Evolutionary conservation across 805 yeast species (phyloP).

Genomic region (Saccharomycopsis olivae): DNA sequence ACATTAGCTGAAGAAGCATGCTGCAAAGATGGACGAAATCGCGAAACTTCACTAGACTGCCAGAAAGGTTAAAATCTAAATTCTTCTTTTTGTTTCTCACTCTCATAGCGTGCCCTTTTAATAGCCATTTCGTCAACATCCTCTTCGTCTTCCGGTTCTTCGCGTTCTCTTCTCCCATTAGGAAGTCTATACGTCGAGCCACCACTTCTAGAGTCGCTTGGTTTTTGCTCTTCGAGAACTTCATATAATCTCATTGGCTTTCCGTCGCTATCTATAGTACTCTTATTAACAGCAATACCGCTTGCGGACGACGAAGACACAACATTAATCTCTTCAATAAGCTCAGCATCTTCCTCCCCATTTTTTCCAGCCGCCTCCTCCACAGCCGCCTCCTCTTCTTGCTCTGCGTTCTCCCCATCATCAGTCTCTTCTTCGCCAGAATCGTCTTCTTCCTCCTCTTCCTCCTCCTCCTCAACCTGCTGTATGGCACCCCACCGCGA

Average conservation of each 20-base stretch:
- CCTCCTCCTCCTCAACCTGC: slow-evolving; percentile 28
- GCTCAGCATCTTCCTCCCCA: slow-evolving; percentile 1
- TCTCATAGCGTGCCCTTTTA: slow-evolving; percentile 8
- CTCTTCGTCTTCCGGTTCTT: slow-evolving; percentile 4
- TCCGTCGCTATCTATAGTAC: neutral
- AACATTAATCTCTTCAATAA: slow-evolving; percentile 1
- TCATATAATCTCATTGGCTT: slow-evolving; percentile 13
- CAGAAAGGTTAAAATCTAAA: slow-evolving; percentile 7
- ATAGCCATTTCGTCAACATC: slow-evolving; percentile 3
- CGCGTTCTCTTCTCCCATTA: slow-evolving; percentile 1
- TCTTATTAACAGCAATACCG: neutral
- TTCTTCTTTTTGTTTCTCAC: neutral
- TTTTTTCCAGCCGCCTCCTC: neutral
- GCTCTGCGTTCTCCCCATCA: slow-evolving; percentile 18
- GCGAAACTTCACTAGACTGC: no score
- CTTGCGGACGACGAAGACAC: neutral
- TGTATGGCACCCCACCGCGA: slow-evolving; percentile 26
- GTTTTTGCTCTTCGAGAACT: slow-evolving; percentile 12
- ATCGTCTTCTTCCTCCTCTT: slow-evolving; percentile 25
- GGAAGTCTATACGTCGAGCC: slow-evolving; percentile 8
- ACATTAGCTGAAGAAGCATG: no score
- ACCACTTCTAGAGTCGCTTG: slow-evolving; percentile 4
- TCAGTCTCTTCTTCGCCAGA: slow-evolving; percentile 16
- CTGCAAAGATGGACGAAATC: no score
- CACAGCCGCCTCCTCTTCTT: slow-evolving; percentile 15